phyloP scores from a whole-genome alignment of 2,329 filamentous ascomycete species.

The Cytospora mali region DNA sequence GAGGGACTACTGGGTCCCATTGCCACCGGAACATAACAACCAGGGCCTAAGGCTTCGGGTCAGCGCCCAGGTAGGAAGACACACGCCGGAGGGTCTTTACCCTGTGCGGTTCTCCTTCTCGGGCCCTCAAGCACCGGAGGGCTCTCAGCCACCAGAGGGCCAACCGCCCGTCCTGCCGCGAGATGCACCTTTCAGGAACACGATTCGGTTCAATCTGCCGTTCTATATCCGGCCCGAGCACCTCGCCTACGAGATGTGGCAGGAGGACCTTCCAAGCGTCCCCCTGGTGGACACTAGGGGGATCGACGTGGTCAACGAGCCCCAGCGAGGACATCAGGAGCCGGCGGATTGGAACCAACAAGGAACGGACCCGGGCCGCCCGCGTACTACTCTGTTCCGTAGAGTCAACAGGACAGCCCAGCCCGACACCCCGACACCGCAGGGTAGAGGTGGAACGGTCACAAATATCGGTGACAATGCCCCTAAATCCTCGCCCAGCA shows the following conservation, averaged over 20 bases:
- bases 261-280: not conserved
- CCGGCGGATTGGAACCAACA: too few relatives aligned
- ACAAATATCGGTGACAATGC: too few relatives aligned
- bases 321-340: too few relatives aligned
- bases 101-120: not conserved
- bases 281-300: not conserved
- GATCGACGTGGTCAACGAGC: not conserved
- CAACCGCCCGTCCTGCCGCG: not conserved
- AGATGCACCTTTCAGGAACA: not conserved
- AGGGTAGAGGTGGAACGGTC: too few relatives aligned
- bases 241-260: not conserved
- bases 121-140: not conserved
- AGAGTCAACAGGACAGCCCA: too few relatives aligned
- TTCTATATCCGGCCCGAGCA: not conserved
- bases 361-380: too few relatives aligned
- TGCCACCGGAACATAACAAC: not conserved
- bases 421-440: too few relatives aligned
- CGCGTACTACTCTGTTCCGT: too few relatives aligned
- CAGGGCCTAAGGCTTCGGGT: not conserved
- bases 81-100: not conserved
- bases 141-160: not conserved
- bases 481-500: too few relatives aligned
- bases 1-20: not conserved
- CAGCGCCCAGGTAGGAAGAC: not conserved
- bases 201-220: not conserved